Conservation (phyloP, 352 stramenopile genomes). For the Pythium guiyangense region DNA sequence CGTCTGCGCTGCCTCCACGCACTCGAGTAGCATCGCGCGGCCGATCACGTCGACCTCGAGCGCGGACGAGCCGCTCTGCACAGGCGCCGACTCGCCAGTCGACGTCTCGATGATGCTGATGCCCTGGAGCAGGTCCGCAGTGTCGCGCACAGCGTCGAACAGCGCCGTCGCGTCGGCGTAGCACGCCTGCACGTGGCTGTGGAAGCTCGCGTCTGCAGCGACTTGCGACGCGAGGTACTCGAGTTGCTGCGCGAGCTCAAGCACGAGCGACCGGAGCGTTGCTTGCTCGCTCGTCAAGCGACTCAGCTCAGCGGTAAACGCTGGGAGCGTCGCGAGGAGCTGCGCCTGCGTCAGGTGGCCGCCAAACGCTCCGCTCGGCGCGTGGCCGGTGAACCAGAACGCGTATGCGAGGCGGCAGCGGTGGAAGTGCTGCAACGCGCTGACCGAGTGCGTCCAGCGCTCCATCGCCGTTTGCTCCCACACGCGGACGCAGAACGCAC, state of each 20-base stretch:
- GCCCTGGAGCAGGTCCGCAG: conserved; percentile 49
- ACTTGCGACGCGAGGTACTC: conserved; percentile 34
- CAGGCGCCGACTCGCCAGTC: conserved; percentile 13
- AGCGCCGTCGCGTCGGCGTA: conserved; percentile 29
- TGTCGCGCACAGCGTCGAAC: conserved; percentile 31
- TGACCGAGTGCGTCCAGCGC: conserved; percentile 5
- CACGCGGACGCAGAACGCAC: not conserved
- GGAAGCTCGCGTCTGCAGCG: conserved; percentile 24
- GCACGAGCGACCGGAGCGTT: conserved; percentile 24
- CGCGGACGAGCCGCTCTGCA: conserved; percentile 11
- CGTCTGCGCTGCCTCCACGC: conserved; percentile 10
- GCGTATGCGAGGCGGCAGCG: conserved; percentile 34
- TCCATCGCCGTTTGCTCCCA: conserved; percentile 3
- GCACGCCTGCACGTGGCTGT: conserved; percentile 27
- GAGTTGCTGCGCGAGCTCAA: conserved; percentile 51
- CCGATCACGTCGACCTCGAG: conserved; percentile 49
- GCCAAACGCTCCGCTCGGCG: conserved; percentile 3
- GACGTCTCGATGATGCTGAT: conserved; percentile 48
- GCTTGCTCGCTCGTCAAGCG: conserved; percentile 29
- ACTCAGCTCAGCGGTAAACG: conserved; percentile 32
- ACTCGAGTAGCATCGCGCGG: conserved; percentile 22
- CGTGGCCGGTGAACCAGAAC: conserved; percentile 22
- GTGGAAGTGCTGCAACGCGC: conserved; percentile 15
- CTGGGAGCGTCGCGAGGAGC: conserved; percentile 33
- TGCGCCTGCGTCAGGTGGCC: conserved; percentile 25